phyloP scores from a whole-genome alignment of 768 basidiomycete species.

The Thelephora aurantiotincta region DNA sequence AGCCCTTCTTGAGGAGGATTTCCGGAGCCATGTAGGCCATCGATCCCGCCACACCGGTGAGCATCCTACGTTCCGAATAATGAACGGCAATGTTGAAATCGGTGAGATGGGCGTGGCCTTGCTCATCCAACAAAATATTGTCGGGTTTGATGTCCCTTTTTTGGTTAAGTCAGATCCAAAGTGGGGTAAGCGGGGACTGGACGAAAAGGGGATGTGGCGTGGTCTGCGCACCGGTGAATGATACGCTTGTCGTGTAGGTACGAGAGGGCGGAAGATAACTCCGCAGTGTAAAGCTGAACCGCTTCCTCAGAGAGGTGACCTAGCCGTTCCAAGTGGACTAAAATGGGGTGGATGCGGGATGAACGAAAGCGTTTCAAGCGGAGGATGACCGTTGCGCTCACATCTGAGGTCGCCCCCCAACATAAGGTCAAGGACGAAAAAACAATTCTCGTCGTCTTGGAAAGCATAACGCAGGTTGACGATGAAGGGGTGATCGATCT shows the following conservation, averaged over 20 bases:
- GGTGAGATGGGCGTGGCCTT: conserved; percentile 90
- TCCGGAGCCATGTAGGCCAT: conserved; percentile 99
- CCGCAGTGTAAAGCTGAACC: conserved; percentile 81
- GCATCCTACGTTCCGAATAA: conserved; percentile 70
- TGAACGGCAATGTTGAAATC: conserved; percentile 99
- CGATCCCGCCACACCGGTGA: conserved; percentile 89
- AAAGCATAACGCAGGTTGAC: conserved; percentile 95
- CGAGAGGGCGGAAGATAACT: conserved; percentile 76
- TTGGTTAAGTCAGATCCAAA: conserved; percentile 12
- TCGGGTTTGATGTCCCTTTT: conserved; percentile 90
- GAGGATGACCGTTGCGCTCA: conserved; percentile 24
- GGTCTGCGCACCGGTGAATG: conserved; percentile 71
- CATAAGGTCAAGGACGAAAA: conserved; percentile 97
- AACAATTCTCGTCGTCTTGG: conserved; percentile 97
- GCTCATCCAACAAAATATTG: conserved; percentile 92
- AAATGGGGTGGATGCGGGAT: conserved; percentile 4
- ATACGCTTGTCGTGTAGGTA: conserved; percentile 90
- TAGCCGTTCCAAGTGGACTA: conserved; percentile 82
- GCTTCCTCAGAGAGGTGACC: conserved; percentile 61
- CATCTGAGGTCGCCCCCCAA: conserved; percentile 89
- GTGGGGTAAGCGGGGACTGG: conserved; percentile 14
- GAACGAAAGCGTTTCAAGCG: not conserved
- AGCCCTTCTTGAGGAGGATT: conserved; percentile 88
- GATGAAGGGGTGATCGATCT: conserved; percentile 94
- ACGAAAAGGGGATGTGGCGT: conserved; percentile 5